These are phyloP conservation scores for Phytophthora uliginosa DNA, from an alignment of 352 stramenopile species.

Conservation along the genomic window DNA sequence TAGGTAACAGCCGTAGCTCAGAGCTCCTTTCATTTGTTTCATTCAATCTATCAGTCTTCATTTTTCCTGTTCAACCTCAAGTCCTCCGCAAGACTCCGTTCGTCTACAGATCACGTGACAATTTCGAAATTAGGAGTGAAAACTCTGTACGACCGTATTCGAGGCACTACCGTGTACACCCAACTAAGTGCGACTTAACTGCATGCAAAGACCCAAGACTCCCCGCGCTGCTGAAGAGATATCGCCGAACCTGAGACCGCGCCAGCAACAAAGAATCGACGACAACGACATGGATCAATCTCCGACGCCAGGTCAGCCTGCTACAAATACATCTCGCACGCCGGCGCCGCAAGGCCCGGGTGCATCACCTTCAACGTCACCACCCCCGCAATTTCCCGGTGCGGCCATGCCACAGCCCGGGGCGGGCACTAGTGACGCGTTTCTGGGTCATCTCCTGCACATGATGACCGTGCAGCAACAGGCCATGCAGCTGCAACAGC, in stretches of 20 bases:
- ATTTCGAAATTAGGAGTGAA: slow-evolving; percentile 16
- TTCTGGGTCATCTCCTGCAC: slow-evolving; percentile 1
- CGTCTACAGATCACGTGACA: neutral
- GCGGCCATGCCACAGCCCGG: neutral
- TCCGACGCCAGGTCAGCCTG: neutral
- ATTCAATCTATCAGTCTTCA: neutral
- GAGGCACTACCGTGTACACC: slow-evolving; percentile 9
- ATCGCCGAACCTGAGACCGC: neutral
- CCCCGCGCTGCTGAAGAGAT: neutral
- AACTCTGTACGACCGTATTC: slow-evolving; percentile 10
- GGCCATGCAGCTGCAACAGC: slow-evolving; percentile 13
- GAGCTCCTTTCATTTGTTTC: neutral
- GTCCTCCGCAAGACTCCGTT: neutral
- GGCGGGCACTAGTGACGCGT: neutral
- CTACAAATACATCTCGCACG: neutral
- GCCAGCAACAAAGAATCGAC: slow-evolving; percentile 1
- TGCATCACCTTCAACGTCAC: slow-evolving; percentile 1
- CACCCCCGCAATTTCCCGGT: slow-evolving; percentile 2
- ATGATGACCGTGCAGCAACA: slow-evolving; percentile 8
- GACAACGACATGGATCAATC: neutral
- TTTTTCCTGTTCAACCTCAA: neutral
- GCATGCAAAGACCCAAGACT: slow-evolving; percentile 11
- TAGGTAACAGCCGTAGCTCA: neutral
- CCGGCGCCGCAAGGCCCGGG: neutral
- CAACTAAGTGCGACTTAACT: slow-evolving; percentile 1